Evolutionary conservation across 306 rosid genomes (phyloP).

Genomic region (Ammopiptanthus mongolicus): DNA sequence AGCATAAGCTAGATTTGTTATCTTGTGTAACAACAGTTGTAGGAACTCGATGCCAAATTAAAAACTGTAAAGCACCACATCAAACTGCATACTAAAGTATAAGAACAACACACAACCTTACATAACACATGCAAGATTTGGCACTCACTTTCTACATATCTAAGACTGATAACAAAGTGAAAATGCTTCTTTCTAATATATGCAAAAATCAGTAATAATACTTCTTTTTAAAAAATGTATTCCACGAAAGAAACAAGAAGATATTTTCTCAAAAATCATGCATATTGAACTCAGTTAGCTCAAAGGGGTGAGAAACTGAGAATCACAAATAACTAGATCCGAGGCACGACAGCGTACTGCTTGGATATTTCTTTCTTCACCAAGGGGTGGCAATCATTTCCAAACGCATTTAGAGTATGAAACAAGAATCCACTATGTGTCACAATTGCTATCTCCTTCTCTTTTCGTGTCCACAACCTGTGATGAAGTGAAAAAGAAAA

Average conservation of each 20-base stretch:
- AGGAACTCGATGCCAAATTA: background rate
- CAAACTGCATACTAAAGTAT: background rate
- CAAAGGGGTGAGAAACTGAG: background rate
- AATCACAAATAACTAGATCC: slow-evolving; percentile 7
- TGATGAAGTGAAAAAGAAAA: slow-evolving; percentile 17
- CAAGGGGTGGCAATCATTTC: slow-evolving; percentile 69
- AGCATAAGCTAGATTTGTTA: background rate
- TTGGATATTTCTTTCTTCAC: slow-evolving; percentile 72
- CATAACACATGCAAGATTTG: background rate
- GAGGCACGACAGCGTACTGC: slow-evolving; percentile 46
- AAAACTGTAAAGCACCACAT: background rate
- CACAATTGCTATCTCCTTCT: slow-evolving; percentile 88
- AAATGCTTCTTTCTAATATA: too few species aligned
- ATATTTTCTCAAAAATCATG: background rate
- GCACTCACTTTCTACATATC: background rate
- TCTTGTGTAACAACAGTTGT: slow-evolving; percentile 7
- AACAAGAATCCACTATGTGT: slow-evolving; percentile 85
- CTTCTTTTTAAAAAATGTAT: background rate
- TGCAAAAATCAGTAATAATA: too few species aligned
- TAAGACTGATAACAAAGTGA: background rate
- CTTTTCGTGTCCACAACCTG: slow-evolving; percentile 81
- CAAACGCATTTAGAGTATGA: slow-evolving; percentile 53
- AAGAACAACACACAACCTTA: background rate
- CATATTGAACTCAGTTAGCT: slow-evolving; percentile 1
- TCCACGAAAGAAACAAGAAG: background rate